Percentiles rank a stretch among this genome's conserved stretches.
Evolutionary conservation across 306 rosid species (phyloP).

Genomic region (Prunus mume): DNA sequence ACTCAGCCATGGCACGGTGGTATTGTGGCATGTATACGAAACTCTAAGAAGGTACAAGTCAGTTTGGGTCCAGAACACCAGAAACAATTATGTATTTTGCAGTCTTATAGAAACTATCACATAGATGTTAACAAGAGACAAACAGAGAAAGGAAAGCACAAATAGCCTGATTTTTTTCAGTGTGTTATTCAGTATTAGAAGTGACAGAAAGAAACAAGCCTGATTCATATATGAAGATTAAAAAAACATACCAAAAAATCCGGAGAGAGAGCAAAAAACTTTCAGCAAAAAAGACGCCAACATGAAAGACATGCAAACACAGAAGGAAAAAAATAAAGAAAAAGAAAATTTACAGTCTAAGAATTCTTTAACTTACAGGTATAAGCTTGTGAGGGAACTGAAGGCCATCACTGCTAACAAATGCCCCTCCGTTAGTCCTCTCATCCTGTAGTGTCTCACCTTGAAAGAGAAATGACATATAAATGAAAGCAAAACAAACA

Average conservation of each 20-base stretch:
- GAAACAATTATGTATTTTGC: background rate
- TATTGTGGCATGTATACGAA: slow-evolving; percentile 50
- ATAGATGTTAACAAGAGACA: background rate
- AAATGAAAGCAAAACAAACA: background rate
- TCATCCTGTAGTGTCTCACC: slow-evolving; percentile 96
- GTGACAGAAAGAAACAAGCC: background rate
- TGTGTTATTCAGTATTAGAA: background rate
- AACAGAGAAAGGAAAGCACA: background rate
- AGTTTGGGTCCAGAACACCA: background rate
- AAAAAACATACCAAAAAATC: background rate
- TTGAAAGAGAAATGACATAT: slow-evolving; percentile 16
- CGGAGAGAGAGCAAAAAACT: background rate
- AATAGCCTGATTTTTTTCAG: background rate
- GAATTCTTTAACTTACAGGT: slow-evolving; percentile 55
- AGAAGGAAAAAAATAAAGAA: background rate
- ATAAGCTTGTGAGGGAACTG: slow-evolving; percentile 91
- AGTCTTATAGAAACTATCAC: background rate
- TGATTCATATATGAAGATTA: background rate
- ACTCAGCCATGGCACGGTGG: slow-evolving; percentile 99
- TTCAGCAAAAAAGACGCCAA: background rate
- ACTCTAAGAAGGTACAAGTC: background rate
- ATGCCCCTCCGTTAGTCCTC: slow-evolving; percentile 85
- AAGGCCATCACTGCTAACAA: slow-evolving; percentile 74
- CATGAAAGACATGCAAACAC: background rate
- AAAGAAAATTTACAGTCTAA: slow-evolving; percentile 4